Percentiles rank a stretch among this genome's conserved stretches.
phyloP scores from a whole-genome alignment of 352 stramenopile genomes.

The Globisporangium spiculum region DNA sequence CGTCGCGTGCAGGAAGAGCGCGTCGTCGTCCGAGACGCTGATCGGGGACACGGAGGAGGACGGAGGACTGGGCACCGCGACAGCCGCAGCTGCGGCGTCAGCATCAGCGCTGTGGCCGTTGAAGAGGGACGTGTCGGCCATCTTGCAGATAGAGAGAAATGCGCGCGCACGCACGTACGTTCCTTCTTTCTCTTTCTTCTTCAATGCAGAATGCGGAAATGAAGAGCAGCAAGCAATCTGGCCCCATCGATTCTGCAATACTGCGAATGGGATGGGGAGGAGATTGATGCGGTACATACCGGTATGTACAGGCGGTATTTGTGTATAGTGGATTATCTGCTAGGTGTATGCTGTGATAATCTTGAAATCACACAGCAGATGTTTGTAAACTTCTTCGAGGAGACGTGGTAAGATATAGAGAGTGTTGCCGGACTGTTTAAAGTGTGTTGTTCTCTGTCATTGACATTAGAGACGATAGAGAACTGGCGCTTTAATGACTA shows the following conservation, averaged over 20 bases:
- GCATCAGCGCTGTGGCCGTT: not conserved
- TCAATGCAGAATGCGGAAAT: not conserved
- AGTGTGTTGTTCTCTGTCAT: not conserved
- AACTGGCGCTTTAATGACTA: not conserved
- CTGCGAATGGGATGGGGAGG: not conserved
- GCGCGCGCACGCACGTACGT: not conserved
- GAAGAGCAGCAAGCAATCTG: not conserved
- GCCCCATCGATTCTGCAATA: not conserved
- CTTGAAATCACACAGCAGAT: not conserved
- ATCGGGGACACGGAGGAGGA: slow-evolving; percentile 9
- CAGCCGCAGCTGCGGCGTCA: not conserved
- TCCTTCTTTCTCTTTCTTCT: not conserved
- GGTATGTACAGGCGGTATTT: not conserved
- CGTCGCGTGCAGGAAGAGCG: slow-evolving; percentile 25
- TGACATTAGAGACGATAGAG: not conserved
- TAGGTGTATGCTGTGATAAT: too few relatives aligned
- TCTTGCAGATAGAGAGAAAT: not conserved
- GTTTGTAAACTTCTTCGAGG: not conserved
- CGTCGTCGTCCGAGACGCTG: slow-evolving; percentile 13
- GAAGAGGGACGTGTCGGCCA: slow-evolving; percentile 11
- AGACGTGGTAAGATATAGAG: not conserved
- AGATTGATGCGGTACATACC: not conserved
- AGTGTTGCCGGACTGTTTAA: not conserved
- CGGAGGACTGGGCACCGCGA: not conserved
- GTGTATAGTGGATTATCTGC: not conserved